These are phyloP conservation scores for Emergomyces orientalis DNA, from an alignment of 2,329 filamentous ascomycete species.

Conservation along the genomic window DNA sequence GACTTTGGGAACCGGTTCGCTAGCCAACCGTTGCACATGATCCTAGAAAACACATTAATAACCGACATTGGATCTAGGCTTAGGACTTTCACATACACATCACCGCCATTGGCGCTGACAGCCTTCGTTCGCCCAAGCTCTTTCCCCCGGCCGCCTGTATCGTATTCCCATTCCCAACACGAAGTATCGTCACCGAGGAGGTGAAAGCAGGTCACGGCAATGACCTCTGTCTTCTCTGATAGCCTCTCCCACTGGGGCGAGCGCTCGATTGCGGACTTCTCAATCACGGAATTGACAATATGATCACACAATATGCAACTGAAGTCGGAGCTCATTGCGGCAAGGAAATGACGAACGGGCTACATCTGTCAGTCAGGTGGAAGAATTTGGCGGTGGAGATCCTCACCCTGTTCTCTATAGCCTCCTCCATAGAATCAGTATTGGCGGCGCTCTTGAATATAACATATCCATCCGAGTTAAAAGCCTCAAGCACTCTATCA, in stretches of 20 bases:
- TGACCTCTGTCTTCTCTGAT: conserved; percentile 1
- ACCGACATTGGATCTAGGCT: neutral
- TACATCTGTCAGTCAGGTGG: neutral
- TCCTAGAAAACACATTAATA: conserved; percentile 2
- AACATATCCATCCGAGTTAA: conserved; percentile 1
- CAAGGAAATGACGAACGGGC: conserved; percentile 1
- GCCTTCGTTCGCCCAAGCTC: conserved; percentile 1
- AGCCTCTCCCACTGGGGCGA: conserved; percentile 1
- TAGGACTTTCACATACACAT: conserved; percentile 1
- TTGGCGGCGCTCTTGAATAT: conserved; percentile 1
- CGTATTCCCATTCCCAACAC: conserved; percentile 1
- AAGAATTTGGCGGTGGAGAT: neutral
- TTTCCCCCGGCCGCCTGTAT: neutral
- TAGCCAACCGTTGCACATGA: conserved; percentile 1
- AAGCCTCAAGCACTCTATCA: neutral
- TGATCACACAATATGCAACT: neutral
- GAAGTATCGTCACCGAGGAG: conserved; percentile 2
- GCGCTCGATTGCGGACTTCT: neutral
- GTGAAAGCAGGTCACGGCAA: conserved; percentile 5
- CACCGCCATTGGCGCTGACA: neutral
- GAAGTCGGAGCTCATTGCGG: neutral
- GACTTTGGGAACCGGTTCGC: neutral
- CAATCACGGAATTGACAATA: conserved; percentile 1
- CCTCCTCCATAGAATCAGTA: neutral
- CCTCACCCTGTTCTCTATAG: conserved; percentile 1